Percentiles rank a stretch among this genome's conserved stretches.
These are phyloP conservation scores for Candida multigemmis DNA, from an alignment of 805 yeast genomes.

Conservation along the genomic window DNA sequence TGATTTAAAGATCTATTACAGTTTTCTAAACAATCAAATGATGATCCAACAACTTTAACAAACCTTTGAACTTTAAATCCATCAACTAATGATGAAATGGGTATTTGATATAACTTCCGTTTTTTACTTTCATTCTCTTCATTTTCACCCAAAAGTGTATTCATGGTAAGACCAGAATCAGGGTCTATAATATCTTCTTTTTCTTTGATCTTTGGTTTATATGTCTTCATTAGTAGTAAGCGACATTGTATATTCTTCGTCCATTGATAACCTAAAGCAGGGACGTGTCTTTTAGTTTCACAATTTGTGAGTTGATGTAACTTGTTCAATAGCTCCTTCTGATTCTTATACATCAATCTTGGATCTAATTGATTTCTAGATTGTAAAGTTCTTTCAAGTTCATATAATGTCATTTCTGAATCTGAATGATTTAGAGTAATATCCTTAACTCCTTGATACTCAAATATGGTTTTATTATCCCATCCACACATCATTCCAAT, in stretches of 20 bases:
- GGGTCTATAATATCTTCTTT: not conserved
- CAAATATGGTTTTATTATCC: slow-evolving; percentile 36
- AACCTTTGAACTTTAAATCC: slow-evolving; percentile 20
- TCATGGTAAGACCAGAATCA: not conserved
- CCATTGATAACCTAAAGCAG: slow-evolving; percentile 27
- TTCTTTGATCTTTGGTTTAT: slow-evolving; percentile 11
- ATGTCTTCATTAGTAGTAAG: slow-evolving; percentile 18
- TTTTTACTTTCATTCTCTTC: not conserved
- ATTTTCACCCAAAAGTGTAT: no score
- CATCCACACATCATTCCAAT: slow-evolving; percentile 71
- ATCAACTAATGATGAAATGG: slow-evolving; percentile 6
- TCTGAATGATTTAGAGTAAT: slow-evolving; percentile 3
- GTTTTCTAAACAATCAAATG: no score
- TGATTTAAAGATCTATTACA: slow-evolving; percentile 2
- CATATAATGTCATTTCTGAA: slow-evolving; percentile 1
- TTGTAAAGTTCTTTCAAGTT: slow-evolving; percentile 3
- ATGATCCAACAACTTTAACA: slow-evolving; percentile 10
- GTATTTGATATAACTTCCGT: not conserved
- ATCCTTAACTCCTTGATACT: slow-evolving; percentile 4
- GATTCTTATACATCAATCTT: slow-evolving; percentile 1
- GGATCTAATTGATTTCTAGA: not conserved
- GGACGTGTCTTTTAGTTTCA: slow-evolving; percentile 13
- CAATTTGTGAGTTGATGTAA: slow-evolving; percentile 5
- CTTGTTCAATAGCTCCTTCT: slow-evolving; percentile 4
- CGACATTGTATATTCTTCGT: slow-evolving; percentile 13